Conservation (phyloP, 305 asterid species). For the Solanum hybrid region DNA sequence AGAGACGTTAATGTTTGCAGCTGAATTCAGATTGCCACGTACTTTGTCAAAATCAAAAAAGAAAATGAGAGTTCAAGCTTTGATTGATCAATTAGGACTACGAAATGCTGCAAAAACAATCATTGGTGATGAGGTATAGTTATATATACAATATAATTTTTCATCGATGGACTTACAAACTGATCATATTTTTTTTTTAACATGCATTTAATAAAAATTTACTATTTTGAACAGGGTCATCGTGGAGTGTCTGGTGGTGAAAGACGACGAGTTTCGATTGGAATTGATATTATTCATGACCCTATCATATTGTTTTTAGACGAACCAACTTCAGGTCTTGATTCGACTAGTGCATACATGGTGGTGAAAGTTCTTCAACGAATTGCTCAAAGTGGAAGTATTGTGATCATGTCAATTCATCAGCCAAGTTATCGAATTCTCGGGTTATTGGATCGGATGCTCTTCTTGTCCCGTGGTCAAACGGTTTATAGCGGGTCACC, state of each 20-base stretch:
- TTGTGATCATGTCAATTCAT: slow-evolving; percentile 73
- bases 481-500: slow-evolving; percentile 68
- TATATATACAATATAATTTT: background rate
- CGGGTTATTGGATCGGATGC: slow-evolving; percentile 49
- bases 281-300: slow-evolving; percentile 71
- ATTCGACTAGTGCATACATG: slow-evolving; percentile 78
- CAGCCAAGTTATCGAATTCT: slow-evolving; percentile 71
- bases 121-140: slow-evolving; percentile 55
- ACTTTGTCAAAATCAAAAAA: slow-evolving; percentile 50
- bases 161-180: too few relatives aligned
- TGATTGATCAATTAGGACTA: slow-evolving; percentile 60
- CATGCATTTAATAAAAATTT: background rate
- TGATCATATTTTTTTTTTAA: background rate
- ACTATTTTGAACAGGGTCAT: slow-evolving; percentile 30
- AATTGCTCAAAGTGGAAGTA: slow-evolving; percentile 72
- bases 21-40: slow-evolving; percentile 63
- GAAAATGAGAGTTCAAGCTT: slow-evolving; percentile 49
- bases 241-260: slow-evolving; percentile 80
- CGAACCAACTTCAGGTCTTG: slow-evolving; percentile 75
- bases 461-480: slow-evolving; percentile 58
- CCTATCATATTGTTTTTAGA: slow-evolving; percentile 61
- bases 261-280: slow-evolving; percentile 66
- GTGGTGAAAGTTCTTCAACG: slow-evolving; percentile 70
- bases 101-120: slow-evolving; percentile 64
- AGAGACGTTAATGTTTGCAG: slow-evolving; percentile 73